These are phyloP conservation scores for Bothia castanella DNA, from an alignment of 1,284 basidiomycete species.

Conservation along the genomic window DNA sequence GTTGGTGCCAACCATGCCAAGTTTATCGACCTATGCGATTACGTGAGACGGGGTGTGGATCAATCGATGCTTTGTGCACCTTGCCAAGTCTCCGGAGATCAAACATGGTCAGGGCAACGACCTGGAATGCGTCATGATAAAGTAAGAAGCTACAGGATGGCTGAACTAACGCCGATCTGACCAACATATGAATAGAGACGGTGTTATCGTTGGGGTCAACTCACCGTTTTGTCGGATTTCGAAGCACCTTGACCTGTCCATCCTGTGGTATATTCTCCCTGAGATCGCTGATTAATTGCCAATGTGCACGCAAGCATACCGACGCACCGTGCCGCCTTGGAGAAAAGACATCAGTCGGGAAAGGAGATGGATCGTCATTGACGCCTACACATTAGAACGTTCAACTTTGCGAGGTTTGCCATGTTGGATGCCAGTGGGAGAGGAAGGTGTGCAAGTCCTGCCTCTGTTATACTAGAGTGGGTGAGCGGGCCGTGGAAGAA, in stretches of 20 bases:
- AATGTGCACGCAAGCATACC: neutral
- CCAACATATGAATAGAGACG: constrained; percentile 1
- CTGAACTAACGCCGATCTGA: constrained; percentile 61
- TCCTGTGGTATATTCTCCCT: constrained; percentile 93
- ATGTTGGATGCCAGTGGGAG: constrained; percentile 27
- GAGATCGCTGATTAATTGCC: neutral
- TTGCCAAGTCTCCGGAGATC: constrained; percentile 85
- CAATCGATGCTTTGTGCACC: constrained; percentile 39
- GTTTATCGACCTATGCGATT: constrained; percentile 52
- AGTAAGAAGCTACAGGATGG: constrained; percentile 1
- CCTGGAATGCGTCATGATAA: constrained; percentile 43
- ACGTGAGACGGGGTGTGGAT: neutral
- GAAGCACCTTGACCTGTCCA: constrained; percentile 89
- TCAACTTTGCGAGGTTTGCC: constrained; percentile 48
- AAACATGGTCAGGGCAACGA: constrained; percentile 86
- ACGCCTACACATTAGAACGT: constrained; percentile 70
- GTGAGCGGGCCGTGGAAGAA: constrained; percentile 8
- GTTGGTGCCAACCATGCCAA: constrained; percentile 81
- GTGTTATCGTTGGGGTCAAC: constrained; percentile 3
- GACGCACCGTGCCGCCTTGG: constrained; percentile 61
- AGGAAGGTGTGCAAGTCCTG: too few relatives aligned
- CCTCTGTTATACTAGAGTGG: neutral
- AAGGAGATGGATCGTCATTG: neutral
- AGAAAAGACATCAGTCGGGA: constrained; percentile 1
- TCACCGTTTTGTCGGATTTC: constrained; percentile 89